Evolutionary conservation across 176 grass and related monocot genomes (phyloP), one percentile per base, ranked within the genome.

Genomic region (Paspalum vaginatum): DNA sequence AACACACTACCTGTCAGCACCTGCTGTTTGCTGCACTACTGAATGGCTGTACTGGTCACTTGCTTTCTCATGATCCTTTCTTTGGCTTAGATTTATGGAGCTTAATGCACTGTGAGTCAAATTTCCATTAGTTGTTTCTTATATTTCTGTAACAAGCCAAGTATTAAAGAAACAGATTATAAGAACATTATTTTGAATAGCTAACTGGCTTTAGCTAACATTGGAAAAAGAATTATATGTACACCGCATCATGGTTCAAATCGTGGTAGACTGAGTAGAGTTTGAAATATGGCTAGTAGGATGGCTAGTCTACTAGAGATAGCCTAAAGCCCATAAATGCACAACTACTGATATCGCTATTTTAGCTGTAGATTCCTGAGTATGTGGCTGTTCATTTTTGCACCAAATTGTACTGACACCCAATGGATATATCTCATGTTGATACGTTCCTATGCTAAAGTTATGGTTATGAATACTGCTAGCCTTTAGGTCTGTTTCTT

Each of bases 351-450:
- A 66, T 74, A 48, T 45, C 22, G 6, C 24, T 42, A 56, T 72
- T 68, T 86, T 41, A 59, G 12, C 46, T 70, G 13, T n/a, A n/a
- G n/a, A 40, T 20, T 50, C 43, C 51, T 59, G 18, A 60, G 16
- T 5, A 51, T 60, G 40, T 56, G 25, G 9, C 56, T n/a, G 47
- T 45, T 85, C 32, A 8, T 56, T 61, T 68, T 15, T 66, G 26
- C 4, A 17, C 61, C 16, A 27, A 60, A 7, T 44, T 76, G 13
- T 66, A 32, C n/a, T n/a, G n/a, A 12, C 11, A 7, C 2, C 7
- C 11, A 18, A 17, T 42, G 7, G 46, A 64, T 85, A 47, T 69
- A 4, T 38, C 6, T 52, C 21, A 76, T 38, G 62, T 10, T 40
- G 6, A 27, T 68, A 48, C 46, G 25, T 39, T 58, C 78, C 38